Evolutionary conservation across 2,329 filamentous ascomycete species (phyloP).

Genomic region (Colletotrichum musicola): DNA sequence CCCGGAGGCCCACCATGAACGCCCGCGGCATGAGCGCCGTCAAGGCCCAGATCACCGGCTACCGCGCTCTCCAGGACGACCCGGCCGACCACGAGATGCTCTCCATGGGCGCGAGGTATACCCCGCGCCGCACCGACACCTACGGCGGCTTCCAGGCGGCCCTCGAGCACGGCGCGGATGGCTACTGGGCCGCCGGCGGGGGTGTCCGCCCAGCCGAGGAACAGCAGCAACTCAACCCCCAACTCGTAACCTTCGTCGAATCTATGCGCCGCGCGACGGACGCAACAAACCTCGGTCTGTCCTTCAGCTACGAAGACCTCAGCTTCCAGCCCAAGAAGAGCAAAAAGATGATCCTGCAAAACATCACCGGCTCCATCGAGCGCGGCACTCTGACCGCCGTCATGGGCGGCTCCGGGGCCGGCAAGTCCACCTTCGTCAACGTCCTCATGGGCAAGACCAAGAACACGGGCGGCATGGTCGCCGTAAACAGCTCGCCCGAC

Average conservation of each 20-base stretch:
- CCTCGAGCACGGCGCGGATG: conserved; percentile 45
- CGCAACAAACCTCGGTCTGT: conserved; percentile 63
- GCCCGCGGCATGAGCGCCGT: conserved; percentile 44
- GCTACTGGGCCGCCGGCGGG: conserved; percentile 40
- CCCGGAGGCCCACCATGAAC: background rate
- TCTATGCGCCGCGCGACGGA: conserved; percentile 66
- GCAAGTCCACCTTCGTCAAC: conserved; percentile 71
- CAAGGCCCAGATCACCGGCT: conserved; percentile 48
- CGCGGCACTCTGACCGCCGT: conserved; percentile 67
- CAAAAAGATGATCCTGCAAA: conserved; percentile 61
- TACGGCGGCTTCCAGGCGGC: conserved; percentile 52
- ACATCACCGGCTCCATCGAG: conserved; percentile 67
- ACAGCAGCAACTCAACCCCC: conserved; percentile 49
- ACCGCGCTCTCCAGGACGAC: conserved; percentile 49
- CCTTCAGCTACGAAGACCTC: conserved; percentile 65
- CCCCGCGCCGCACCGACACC: conserved; percentile 40
- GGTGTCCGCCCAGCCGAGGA: background rate
- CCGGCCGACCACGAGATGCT: conserved; percentile 51
- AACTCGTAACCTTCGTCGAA: conserved; percentile 63
- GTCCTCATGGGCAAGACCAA: conserved; percentile 70
- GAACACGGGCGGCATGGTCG: conserved; percentile 63
- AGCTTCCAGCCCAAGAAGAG: conserved; percentile 61
- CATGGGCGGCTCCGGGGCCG: conserved; percentile 72
- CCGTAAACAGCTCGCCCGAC: conserved; percentile 64
- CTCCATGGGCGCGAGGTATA: conserved; percentile 49